Evolutionary conservation across 257 asterid genomes (phyloP), one percentile per base, ranked within the genome.

Genomic region (Oldenlandia corymbosa): DNA sequence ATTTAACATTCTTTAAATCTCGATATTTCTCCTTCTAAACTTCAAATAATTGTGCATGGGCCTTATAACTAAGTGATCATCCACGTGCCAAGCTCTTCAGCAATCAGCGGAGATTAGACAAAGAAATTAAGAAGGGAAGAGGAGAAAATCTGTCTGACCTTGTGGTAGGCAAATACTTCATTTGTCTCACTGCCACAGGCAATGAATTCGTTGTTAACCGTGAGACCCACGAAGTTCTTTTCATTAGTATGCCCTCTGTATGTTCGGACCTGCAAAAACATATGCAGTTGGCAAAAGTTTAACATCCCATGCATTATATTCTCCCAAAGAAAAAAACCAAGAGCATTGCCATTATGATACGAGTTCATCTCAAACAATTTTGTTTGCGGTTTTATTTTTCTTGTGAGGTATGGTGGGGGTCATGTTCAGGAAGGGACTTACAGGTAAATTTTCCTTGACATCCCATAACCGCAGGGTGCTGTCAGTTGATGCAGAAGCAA

Each of bases 401-500:
- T n/a, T n/a, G n/a, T n/a, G n/a, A n/a, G n/a, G n/a, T n/a, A n/a
- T n/a, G n/a, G n/a, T n/a, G n/a, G n/a, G n/a, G n/a, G n/a, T n/a
- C n/a, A n/a, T n/a, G n/a, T n/a, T n/a, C n/a, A n/a, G n/a, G n/a
- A n/a, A n/a, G n/a, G n/a, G n/a, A 65, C 73, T 74, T 61, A 75
- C 80, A 21, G 67, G 74, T 12, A 62, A 51, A 53, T 79, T 69
- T 45, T 69, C 68, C 21, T 72, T 75, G 16, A 79, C 84, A 72
- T 79, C 84, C 84, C 84, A 79, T 47, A 79, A 58, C 10, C 74
- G 78, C 46, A 75, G 53, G 0, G 80, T 79, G 58, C 79, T 69
- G 27, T 79, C 84, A 0, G 84, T 79, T 37, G 84, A 79, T 46
- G 84, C 84, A 61, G 81, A 79, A 41, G 84, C 84, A 60, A 79